phyloP scores from a whole-genome alignment of 331 rosid genomes.

The Cucumis variabilis region DNA sequence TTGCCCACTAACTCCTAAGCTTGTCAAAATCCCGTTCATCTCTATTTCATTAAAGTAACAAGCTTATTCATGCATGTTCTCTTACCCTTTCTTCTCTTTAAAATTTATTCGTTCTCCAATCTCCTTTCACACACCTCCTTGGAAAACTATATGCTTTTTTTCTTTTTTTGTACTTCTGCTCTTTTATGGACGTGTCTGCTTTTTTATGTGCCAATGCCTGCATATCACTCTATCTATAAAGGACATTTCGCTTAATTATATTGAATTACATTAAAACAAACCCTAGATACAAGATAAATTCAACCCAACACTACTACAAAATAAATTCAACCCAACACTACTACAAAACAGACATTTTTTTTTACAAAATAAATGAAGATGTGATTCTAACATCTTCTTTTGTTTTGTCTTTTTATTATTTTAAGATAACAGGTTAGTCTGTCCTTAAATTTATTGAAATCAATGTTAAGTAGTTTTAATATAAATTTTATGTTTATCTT shows the following conservation, averaged over 20 bases:
- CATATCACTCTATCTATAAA: too few species aligned
- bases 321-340: too few species aligned
- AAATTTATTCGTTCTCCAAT: background rate
- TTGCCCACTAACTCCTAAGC: background rate
- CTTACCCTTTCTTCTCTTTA: background rate
- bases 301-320: background rate
- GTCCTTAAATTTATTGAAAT: too few species aligned
- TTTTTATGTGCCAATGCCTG: background rate
- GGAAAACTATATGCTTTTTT: background rate
- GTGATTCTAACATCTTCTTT: too few species aligned
- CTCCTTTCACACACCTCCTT: slow-evolving; percentile 1
- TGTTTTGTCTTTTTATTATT: too few species aligned
- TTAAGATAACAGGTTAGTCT: too few species aligned
- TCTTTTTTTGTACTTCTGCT: background rate
- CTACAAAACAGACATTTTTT: too few species aligned
- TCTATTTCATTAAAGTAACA: background rate
- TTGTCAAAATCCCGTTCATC: background rate
- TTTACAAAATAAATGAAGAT: too few species aligned
- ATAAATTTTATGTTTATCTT: too few species aligned
- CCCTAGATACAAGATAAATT: background rate
- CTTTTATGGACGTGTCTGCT: background rate
- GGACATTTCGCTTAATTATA: too few species aligned
- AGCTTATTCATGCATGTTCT: background rate
- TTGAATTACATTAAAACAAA: background rate
- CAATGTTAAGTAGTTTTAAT: too few species aligned